phyloP scores from a whole-genome alignment of 768 basidiomycete species.

The Lepiota brunneoincarnata region DNA sequence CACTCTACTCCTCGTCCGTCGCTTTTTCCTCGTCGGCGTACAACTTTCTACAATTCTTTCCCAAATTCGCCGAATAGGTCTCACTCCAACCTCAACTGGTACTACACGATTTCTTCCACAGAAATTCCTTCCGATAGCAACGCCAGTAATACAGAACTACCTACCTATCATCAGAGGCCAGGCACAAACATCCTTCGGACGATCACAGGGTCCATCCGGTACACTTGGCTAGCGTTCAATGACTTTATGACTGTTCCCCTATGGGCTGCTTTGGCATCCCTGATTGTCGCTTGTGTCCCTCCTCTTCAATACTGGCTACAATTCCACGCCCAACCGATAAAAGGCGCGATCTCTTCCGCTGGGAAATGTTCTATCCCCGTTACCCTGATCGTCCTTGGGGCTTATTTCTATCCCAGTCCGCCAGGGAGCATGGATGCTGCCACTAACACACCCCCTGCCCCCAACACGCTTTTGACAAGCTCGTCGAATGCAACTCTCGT shows the following conservation, averaged over 20 bases:
- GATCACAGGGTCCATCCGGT: slow-evolving; percentile 20
- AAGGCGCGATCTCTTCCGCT: slow-evolving; percentile 61
- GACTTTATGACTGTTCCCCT: slow-evolving; percentile 89
- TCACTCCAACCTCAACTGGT: slow-evolving; percentile 27
- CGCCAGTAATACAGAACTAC: slow-evolving; percentile 19
- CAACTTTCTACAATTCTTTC: slow-evolving; percentile 62
- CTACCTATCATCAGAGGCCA: not conserved
- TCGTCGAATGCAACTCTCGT: not conserved
- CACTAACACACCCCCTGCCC: not conserved
- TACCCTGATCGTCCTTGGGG: slow-evolving; percentile 89
- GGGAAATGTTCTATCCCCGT: slow-evolving; percentile 85
- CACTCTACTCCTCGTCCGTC: slow-evolving; percentile 1
- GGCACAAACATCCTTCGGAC: slow-evolving; percentile 17
- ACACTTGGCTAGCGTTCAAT: slow-evolving; percentile 42
- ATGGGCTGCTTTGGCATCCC: slow-evolving; percentile 72
- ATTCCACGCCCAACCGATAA: slow-evolving; percentile 59
- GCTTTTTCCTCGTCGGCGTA: slow-evolving; percentile 23
- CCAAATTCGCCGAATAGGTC: slow-evolving; percentile 55
- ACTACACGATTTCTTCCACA: slow-evolving; percentile 19
- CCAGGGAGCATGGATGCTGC: slow-evolving; percentile 10
- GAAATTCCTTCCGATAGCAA: slow-evolving; percentile 21
- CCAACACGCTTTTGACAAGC: not conserved
- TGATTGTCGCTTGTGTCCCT: slow-evolving; percentile 73
- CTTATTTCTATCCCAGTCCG: slow-evolving; percentile 72
- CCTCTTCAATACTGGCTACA: slow-evolving; percentile 75